These are phyloP conservation scores for Ilyonectria sp. DNA, from an alignment of 2,329 filamentous ascomycete genomes.

Conservation along the genomic window DNA sequence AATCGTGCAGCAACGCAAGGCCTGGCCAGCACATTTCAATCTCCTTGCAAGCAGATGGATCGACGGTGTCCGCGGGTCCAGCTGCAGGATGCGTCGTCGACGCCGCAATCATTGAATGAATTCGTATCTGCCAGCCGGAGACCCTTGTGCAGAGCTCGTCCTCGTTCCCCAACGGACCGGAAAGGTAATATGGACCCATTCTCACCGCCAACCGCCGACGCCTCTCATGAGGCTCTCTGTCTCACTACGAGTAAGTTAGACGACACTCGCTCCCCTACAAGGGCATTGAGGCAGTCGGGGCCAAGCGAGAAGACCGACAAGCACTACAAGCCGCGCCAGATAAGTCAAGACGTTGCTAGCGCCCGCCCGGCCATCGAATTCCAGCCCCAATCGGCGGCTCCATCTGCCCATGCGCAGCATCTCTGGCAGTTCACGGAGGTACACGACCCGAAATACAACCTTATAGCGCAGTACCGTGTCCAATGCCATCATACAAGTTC, in stretches of 20 bases:
- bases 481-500: not conserved
- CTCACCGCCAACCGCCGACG: slow-evolving; percentile 9
- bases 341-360: slow-evolving; percentile 29
- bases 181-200: not conserved
- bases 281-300: slow-evolving; percentile 12
- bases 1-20: slow-evolving; percentile 13
- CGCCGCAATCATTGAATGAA: not conserved
- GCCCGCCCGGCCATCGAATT: slow-evolving; percentile 22
- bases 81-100: slow-evolving; percentile 26
- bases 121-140: not conserved
- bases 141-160: slow-evolving; percentile 1
- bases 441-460: not conserved
- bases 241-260: not conserved
- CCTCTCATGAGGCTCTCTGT: not conserved
- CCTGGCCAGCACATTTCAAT: slow-evolving; percentile 22
- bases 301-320: slow-evolving; percentile 25
- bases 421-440: not conserved
- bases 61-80: slow-evolving; percentile 13
- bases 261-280: slow-evolving; percentile 6
- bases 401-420: slow-evolving; percentile 1
- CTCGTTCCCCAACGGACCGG: not conserved
- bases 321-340: slow-evolving; percentile 25
- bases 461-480: not conserved
- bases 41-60: slow-evolving; percentile 25
- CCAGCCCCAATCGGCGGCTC: slow-evolving; percentile 14